Percentiles rank a stretch among this genome's conserved stretches.
Conservation (phyloP, 2,329 filamentous ascomycete genomes). For the Didymella pomorum region DNA sequence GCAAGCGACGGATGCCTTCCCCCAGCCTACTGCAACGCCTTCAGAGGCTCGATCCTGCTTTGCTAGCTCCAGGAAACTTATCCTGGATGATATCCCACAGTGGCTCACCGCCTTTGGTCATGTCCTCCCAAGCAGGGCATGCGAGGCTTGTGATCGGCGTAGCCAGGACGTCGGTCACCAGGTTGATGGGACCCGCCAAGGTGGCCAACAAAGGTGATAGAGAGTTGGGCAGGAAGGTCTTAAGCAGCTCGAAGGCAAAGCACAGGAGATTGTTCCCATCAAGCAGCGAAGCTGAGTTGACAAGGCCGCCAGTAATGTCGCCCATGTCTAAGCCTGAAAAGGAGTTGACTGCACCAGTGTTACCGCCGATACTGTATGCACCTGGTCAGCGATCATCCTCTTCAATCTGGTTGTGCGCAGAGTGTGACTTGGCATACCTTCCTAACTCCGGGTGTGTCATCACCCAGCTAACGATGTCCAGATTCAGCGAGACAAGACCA, state of each 20-base stretch:
- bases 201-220: slow-evolving; percentile 40
- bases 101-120: slow-evolving; percentile 25
- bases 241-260: slow-evolving; percentile 47
- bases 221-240: slow-evolving; percentile 47
- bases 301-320: slow-evolving; percentile 36
- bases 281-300: slow-evolving; percentile 40
- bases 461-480: slow-evolving; percentile 29
- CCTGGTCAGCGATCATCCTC: background rate
- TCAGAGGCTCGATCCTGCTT: slow-evolving; percentile 21
- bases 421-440: slow-evolving; percentile 20
- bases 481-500: slow-evolving; percentile 50
- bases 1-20: background rate
- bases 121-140: slow-evolving; percentile 37
- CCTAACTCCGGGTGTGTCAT: slow-evolving; percentile 27
- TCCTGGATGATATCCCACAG: slow-evolving; percentile 31
- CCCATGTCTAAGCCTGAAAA: slow-evolving; percentile 56
- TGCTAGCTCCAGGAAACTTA: slow-evolving; percentile 21
- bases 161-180: slow-evolving; percentile 30
- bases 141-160: slow-evolving; percentile 33
- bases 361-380: slow-evolving; percentile 57
- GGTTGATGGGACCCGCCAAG: slow-evolving; percentile 31
- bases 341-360: slow-evolving; percentile 60
- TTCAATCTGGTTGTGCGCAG: background rate
- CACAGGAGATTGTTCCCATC: slow-evolving; percentile 53
- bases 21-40: background rate